phyloP scores from a whole-genome alignment of 2,329 filamentous ascomycete species.

The Chaetomium olivaceum region DNA sequence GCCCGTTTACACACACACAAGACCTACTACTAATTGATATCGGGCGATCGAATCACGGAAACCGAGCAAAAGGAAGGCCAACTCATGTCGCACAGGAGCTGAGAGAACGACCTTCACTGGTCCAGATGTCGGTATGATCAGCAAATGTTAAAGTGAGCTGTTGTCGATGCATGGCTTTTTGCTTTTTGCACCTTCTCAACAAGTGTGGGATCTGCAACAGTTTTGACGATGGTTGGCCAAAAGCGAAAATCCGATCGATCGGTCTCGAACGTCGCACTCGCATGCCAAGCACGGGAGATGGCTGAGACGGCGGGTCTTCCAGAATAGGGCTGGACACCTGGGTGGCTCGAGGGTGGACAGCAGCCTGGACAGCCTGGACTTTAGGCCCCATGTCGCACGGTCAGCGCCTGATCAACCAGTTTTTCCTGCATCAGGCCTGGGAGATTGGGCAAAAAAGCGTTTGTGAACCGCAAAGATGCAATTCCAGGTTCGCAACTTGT shows the following conservation, averaged over 20 bases:
- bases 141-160: not conserved
- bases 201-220: conserved; percentile 6
- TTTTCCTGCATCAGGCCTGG: not conserved
- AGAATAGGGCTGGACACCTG: not conserved
- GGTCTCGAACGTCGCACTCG: conserved; percentile 23
- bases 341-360: no score
- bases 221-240: conserved; percentile 5
- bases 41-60: not conserved
- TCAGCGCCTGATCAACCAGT: not conserved
- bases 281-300: conserved; percentile 22
- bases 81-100: not conserved
- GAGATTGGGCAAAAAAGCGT: not conserved
- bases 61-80: not conserved
- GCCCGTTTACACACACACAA: not conserved
- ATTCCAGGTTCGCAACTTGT: not conserved
- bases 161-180: not conserved
- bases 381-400: not conserved
- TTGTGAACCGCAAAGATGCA: not conserved
- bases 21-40: not conserved
- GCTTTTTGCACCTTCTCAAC: not conserved
- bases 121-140: not conserved
- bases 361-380: no score
- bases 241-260: conserved; percentile 16
- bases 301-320: not conserved
- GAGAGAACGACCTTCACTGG: not conserved